Conservation (phyloP, 2,329 filamentous ascomycete genomes). For the Lomentospora prolificans region DNA sequence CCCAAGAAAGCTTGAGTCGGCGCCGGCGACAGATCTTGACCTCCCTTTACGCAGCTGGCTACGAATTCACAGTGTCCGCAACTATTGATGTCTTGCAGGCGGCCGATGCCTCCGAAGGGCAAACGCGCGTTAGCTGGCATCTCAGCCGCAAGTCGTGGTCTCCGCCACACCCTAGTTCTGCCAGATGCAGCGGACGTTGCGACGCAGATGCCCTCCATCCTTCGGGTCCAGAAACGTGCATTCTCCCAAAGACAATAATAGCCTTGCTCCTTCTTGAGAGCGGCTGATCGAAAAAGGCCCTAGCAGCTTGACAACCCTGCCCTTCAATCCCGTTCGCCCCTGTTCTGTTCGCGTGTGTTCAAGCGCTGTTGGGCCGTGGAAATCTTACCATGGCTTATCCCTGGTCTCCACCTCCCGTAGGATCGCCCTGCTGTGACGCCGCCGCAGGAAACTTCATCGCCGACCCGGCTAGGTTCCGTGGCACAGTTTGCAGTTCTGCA, state of each 20-base stretch:
- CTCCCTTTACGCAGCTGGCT: too few species aligned
- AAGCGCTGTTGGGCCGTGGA: not conserved
- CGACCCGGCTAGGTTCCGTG: not conserved
- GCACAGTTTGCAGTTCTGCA: too few species aligned
- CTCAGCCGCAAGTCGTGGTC: not conserved
- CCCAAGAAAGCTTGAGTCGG: too few species aligned
- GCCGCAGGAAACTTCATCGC: not conserved
- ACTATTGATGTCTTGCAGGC: not conserved
- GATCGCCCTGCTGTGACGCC: not conserved
- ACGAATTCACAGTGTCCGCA: too few species aligned
- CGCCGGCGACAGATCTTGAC: too few species aligned
- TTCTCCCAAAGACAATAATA: too few species aligned
- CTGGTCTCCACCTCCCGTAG: not conserved
- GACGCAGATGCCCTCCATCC: too few species aligned
- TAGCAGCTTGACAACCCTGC: too few species aligned
- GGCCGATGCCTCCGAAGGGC: not conserved
- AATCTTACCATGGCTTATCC: not conserved
- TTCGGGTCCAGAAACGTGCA: too few species aligned
- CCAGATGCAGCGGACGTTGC: not conserved
- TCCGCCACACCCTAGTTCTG: not conserved
- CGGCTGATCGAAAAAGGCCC: too few species aligned
- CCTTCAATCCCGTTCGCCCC: too few species aligned
- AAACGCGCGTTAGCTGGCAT: not conserved
- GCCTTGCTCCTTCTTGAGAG: too few species aligned
- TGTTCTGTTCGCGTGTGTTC: not conserved